Percentiles rank a stretch among this genome's conserved stretches.
These are phyloP conservation scores for Skeletonema tropicum DNA, from an alignment of 108 stramenopile species.

Conservation along the genomic window DNA sequence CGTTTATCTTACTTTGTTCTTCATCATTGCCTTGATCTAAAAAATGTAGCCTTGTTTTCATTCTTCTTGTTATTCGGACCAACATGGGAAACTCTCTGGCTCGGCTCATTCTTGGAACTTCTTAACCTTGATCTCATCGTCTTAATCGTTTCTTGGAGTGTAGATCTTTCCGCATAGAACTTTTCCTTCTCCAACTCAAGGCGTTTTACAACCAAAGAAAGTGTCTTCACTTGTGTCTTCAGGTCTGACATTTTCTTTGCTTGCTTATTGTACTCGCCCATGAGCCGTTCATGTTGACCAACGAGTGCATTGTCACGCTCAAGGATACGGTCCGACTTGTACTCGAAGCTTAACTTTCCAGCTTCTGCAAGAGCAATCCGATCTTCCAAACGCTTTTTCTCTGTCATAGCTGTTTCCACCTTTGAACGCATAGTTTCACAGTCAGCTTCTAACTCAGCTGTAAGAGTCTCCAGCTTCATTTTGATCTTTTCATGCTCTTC, in stretches of 20 bases:
- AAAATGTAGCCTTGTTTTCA: background rate
- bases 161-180: conserved; percentile 16
- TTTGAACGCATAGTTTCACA: conserved; percentile 23
- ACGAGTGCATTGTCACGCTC: conserved; percentile 33
- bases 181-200: conserved; percentile 21
- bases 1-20: background rate
- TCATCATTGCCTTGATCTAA: background rate
- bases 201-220: conserved; percentile 10
- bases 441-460: conserved; percentile 45
- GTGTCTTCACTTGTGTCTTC: conserved; percentile 4
- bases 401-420: conserved; percentile 20
- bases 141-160: conserved; percentile 7
- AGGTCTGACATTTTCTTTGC: conserved; percentile 11
- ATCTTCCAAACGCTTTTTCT: conserved; percentile 30
- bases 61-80: background rate
- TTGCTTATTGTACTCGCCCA: conserved; percentile 17
- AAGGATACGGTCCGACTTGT: conserved; percentile 43
- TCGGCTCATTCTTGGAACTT: background rate
- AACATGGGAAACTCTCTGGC: background rate
- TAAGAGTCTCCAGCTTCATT: conserved; percentile 27
- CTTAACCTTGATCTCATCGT: background rate
- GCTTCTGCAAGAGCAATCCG: conserved; percentile 35
- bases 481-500: conserved; percentile 15
- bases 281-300: conserved; percentile 22
- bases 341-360: conserved; percentile 38